Conservation (phyloP, 2,329 filamentous ascomycete genomes). For the Boeremia lycopersici region DNA sequence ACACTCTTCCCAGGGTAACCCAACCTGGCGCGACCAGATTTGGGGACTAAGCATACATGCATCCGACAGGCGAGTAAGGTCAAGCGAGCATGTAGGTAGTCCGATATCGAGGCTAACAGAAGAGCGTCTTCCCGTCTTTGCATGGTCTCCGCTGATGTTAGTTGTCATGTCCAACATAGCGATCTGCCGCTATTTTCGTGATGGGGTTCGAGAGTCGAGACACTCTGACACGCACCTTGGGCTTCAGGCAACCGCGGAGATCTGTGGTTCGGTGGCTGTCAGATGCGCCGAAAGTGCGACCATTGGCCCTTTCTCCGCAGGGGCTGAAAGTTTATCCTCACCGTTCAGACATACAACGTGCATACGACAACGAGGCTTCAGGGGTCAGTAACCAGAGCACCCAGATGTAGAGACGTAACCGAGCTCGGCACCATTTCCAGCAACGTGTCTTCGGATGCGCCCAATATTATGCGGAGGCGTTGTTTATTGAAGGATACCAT, state of each 20-base stretch:
- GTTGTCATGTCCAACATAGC: constrained; percentile 3
- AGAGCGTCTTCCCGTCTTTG: constrained; percentile 7
- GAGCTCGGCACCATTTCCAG: constrained; percentile 8
- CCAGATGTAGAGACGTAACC: constrained; percentile 1
- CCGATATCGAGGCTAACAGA: constrained; percentile 12
- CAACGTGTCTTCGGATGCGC: neutral
- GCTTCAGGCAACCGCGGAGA: constrained; percentile 3
- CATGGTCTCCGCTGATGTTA: constrained; percentile 1
- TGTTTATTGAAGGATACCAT: constrained; percentile 1
- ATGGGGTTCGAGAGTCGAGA: constrained; percentile 7
- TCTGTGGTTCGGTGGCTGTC: constrained; percentile 5
- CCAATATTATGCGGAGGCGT: constrained; percentile 8
- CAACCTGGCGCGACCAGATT: constrained; percentile 15
- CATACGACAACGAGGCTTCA: constrained; percentile 1
- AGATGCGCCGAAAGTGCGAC: constrained; percentile 9
- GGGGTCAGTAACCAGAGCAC: neutral
- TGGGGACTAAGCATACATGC: constrained; percentile 20
- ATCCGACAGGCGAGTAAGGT: constrained; percentile 25
- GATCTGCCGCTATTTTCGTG: constrained; percentile 11
- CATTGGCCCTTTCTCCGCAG: constrained; percentile 1
- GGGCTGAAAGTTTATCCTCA: constrained; percentile 2
- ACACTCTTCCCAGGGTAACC: constrained; percentile 2
- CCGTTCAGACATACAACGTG: constrained; percentile 4
- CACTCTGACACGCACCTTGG: constrained; percentile 3
- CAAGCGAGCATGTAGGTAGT: constrained; percentile 19